Conservation (phyloP, 352 stramenopile genomes). For the Pythium brachiatum region DNA sequence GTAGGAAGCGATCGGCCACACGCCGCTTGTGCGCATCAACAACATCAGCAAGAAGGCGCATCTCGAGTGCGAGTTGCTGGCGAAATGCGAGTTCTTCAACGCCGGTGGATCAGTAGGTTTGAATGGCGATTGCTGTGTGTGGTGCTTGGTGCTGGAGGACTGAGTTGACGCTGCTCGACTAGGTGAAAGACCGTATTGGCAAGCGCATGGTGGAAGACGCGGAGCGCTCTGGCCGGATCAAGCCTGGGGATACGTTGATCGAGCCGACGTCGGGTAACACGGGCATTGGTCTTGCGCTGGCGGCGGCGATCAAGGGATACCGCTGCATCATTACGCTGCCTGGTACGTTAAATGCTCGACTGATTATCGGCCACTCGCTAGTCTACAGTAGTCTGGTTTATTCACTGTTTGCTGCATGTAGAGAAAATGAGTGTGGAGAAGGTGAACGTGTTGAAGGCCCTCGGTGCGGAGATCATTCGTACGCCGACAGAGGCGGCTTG, state of each 20-base stretch:
- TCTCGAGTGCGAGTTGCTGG: slow-evolving; percentile 89
- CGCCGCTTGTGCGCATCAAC: slow-evolving; percentile 93
- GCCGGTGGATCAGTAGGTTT: slow-evolving; percentile 71
- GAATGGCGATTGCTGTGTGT: neutral
- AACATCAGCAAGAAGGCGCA: slow-evolving; percentile 79
- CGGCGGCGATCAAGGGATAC: slow-evolving; percentile 96
- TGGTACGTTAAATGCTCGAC: slow-evolving; percentile 18
- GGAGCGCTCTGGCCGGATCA: slow-evolving; percentile 89
- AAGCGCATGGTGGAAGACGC: slow-evolving; percentile 92
- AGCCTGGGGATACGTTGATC: slow-evolving; percentile 93
- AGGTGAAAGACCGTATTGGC: slow-evolving; percentile 90
- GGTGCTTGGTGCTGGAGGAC: neutral
- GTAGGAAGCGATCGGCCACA: slow-evolving; percentile 86
- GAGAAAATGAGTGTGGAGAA: slow-evolving; percentile 97
- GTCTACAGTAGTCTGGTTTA: too few relatives aligned
- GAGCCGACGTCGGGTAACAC: slow-evolving; percentile 99
- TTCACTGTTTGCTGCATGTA: slow-evolving; percentile 22
- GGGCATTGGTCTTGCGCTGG: slow-evolving; percentile 95
- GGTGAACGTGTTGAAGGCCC: slow-evolving; percentile 93
- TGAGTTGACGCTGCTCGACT: neutral
- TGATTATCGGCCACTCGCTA: neutral
- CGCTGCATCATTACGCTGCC: slow-evolving; percentile 89
- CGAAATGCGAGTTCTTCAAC: slow-evolving; percentile 98
- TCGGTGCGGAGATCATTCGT: slow-evolving; percentile 94
- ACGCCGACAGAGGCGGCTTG: slow-evolving; percentile 95